These are phyloP conservation scores for Lachancea sp. DNA, from an alignment of 805 yeast genomes.

Conservation along the genomic window DNA sequence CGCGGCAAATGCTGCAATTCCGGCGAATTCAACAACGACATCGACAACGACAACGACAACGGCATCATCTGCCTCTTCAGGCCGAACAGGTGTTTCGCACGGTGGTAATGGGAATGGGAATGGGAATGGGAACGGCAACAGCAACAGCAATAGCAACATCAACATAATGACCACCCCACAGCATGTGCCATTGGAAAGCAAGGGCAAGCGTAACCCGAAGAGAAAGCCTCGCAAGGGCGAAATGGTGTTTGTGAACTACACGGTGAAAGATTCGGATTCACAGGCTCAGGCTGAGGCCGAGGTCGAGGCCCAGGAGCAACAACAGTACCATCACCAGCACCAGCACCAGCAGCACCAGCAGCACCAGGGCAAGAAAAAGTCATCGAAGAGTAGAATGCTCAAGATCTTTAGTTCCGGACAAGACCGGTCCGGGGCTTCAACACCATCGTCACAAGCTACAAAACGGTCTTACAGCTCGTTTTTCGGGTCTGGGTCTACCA, in stretches of 20 bases:
- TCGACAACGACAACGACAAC: too few species aligned
- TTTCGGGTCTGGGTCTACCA: constrained; percentile 13
- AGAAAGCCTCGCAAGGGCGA: constrained; percentile 19
- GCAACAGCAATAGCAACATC: constrained; percentile 7
- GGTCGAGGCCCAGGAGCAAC: background rate
- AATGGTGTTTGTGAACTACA: constrained; percentile 32
- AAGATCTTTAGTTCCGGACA: constrained; percentile 21
- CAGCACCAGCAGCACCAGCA: background rate
- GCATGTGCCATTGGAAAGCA: constrained; percentile 22
- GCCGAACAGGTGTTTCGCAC: background rate
- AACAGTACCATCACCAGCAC: background rate
- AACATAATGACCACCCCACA: constrained; percentile 26
- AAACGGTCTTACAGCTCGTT: constrained; percentile 23
- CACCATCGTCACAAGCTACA: constrained; percentile 10
- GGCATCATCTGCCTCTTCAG: too few species aligned
- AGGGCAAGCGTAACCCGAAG: constrained; percentile 14
- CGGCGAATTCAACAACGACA: too few species aligned
- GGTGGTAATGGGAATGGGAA: background rate
- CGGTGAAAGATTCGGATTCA: constrained; percentile 25
- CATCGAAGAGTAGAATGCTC: constrained; percentile 27
- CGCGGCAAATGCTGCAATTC: too few species aligned
- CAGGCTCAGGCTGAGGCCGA: background rate
- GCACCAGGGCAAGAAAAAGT: constrained; percentile 15
- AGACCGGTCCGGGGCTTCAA: constrained; percentile 3
- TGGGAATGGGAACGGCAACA: background rate